Evolutionary conservation across 1,139 yeast genomes (phyloP).

Genomic region (Arxiozyma telluris): DNA sequence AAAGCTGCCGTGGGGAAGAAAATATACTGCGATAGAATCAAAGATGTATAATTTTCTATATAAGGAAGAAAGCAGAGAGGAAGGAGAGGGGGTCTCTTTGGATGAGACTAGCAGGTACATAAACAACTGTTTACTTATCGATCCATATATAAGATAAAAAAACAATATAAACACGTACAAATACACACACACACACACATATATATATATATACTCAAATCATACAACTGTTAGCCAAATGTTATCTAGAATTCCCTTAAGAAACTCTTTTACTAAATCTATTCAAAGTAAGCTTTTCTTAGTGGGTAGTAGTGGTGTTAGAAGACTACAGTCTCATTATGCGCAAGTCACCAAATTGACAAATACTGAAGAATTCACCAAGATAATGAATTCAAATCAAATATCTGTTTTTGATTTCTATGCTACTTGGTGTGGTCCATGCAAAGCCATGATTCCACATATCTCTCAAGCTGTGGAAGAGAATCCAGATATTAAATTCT

Average conservation of each 20-base stretch:
- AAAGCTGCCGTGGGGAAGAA: no score
- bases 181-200: no score
- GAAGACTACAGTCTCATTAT: slow-evolving; percentile 9
- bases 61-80: no score
- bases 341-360: slow-evolving; percentile 12
- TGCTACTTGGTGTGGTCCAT: slow-evolving; percentile 94
- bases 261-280: background rate
- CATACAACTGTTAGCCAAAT: background rate
- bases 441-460: slow-evolving; percentile 76
- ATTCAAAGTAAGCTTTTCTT: slow-evolving; percentile 1
- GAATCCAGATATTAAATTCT: slow-evolving; percentile 48
- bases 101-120: no score
- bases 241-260: slow-evolving; percentile 1
- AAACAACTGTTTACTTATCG: no score
- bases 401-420: slow-evolving; percentile 71
- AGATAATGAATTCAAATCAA: slow-evolving; percentile 20
- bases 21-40: no score
- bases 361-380: slow-evolving; percentile 38
- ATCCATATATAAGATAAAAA: no score
- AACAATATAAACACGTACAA: no score
- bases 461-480: slow-evolving; percentile 53
- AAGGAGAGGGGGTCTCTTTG: no score
- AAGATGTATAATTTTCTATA: no score
- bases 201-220: no score
- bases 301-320: background rate